Percentiles rank a stretch among this genome's conserved stretches.
phyloP scores from a whole-genome alignment of 768 basidiomycete species.

The Chalciporus sphaerocephalus region DNA sequence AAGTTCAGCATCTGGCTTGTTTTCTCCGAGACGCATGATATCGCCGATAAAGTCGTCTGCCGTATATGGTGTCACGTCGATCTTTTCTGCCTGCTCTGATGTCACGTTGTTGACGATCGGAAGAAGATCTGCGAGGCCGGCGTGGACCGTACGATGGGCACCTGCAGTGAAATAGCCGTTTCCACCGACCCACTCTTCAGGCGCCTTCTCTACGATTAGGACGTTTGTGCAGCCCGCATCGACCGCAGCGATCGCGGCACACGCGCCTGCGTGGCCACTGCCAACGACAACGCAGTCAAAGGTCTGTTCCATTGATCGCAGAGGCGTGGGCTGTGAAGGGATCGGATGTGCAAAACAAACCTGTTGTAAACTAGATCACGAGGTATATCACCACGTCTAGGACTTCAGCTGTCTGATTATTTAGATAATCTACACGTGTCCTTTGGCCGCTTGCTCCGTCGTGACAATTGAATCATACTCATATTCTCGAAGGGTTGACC shows the following conservation, averaged over 20 bases:
- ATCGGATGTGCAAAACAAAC: not conserved
- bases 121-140: slow-evolving; percentile 56
- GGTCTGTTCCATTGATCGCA: slow-evolving; percentile 11
- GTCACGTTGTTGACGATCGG: slow-evolving; percentile 48
- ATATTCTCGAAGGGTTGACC: slow-evolving; percentile 60
- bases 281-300: slow-evolving; percentile 62
- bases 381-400: not conserved
- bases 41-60: slow-evolving; percentile 50
- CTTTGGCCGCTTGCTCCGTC: not conserved
- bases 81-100: slow-evolving; percentile 38
- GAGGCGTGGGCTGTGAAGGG: not conserved
- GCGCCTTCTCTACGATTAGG: slow-evolving; percentile 63
- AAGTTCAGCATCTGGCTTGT: slow-evolving; percentile 45
- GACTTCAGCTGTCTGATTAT: not conserved
- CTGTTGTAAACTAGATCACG: not conserved
- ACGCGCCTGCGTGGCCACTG: slow-evolving; percentile 64
- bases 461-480: slow-evolving; percentile 6
- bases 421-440: not conserved
- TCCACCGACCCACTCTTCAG: slow-evolving; percentile 60
- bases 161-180: slow-evolving; percentile 74
- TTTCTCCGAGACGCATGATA: slow-evolving; percentile 55
- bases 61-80: slow-evolving; percentile 60
- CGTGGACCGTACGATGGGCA: slow-evolving; percentile 60
- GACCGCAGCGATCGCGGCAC: slow-evolving; percentile 56
- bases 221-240: slow-evolving; percentile 59